phyloP scores from a whole-genome alignment of 2,329 filamentous ascomycete species.

The Cladophialophora chaetospira region DNA sequence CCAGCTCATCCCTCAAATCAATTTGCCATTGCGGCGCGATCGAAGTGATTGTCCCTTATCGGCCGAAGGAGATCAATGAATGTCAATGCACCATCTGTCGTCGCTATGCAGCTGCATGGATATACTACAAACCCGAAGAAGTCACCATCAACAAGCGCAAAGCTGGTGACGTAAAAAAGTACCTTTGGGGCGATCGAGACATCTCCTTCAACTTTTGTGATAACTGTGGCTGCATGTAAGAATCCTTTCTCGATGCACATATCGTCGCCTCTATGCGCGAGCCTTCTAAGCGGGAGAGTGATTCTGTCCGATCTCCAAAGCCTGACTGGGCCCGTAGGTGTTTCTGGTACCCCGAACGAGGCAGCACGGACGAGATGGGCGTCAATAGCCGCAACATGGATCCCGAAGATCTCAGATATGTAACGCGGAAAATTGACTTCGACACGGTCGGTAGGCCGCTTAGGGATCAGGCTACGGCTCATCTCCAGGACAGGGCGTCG shows the following conservation, averaged over 20 bases:
- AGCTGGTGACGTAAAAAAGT: constrained; percentile 10
- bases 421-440: constrained; percentile 12
- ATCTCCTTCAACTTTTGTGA: constrained; percentile 27
- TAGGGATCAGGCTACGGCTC: constrained; percentile 7
- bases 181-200: constrained; percentile 25
- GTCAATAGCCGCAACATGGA: constrained; percentile 17
- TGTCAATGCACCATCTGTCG: constrained; percentile 38
- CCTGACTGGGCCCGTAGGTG: constrained; percentile 11
- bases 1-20: constrained; percentile 10
- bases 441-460: not conserved
- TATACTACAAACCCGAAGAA: constrained; percentile 35
- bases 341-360: constrained; percentile 11
- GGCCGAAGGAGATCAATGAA: constrained; percentile 31
- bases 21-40: constrained; percentile 37
- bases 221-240: constrained; percentile 27
- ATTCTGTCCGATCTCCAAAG: not conserved
- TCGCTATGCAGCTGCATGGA: constrained; percentile 38
- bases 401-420: constrained; percentile 15
- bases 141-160: constrained; percentile 32
- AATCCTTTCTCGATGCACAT: not conserved
- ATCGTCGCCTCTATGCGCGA: not conserved
- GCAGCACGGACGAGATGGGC: constrained; percentile 11
- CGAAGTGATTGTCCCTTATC: constrained; percentile 33
- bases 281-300: not conserved
- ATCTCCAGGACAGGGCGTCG: constrained; percentile 10